Percentiles rank a stretch among this genome's conserved stretches.
Evolutionary conservation across 371 early-diverging fungal species (phyloP).

Genomic region (Sporodiniella umbellata): DNA sequence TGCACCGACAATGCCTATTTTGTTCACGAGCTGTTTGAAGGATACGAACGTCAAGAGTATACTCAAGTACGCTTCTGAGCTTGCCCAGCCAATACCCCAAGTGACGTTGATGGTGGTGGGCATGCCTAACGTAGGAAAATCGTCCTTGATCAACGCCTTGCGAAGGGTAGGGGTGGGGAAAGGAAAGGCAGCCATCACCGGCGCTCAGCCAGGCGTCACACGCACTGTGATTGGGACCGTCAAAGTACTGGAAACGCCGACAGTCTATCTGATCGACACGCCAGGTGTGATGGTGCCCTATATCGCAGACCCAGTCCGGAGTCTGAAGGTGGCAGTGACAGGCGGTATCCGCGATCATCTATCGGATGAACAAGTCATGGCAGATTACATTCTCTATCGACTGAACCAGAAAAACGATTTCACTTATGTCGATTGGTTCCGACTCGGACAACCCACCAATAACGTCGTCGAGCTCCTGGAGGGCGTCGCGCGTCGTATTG

Average conservation of each 20-base stretch:
- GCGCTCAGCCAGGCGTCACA: conserved; percentile 89
- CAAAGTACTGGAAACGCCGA: conserved; percentile 83
- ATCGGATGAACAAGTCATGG: conserved; percentile 78
- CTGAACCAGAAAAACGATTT: conserved; percentile 60
- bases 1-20: conserved; percentile 50
- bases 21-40: conserved; percentile 72
- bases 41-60: conserved; percentile 65
- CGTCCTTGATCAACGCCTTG: conserved; percentile 85
- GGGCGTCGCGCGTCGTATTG: conserved; percentile 66
- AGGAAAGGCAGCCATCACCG: conserved; percentile 84
- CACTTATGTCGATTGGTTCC: conserved; percentile 34
- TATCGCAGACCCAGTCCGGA: conserved; percentile 71
- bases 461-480: conserved; percentile 59
- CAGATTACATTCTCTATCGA: conserved; percentile 84
- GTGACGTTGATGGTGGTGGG: conserved; percentile 85
- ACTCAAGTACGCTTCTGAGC: conserved; percentile 56
- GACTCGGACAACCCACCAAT: conserved; percentile 60
- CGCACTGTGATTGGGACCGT: conserved; percentile 76
- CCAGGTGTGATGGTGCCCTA: conserved; percentile 90
- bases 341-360: conserved; percentile 88
- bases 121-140: conserved; percentile 97
- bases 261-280: conserved; percentile 88
- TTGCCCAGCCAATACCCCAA: conserved; percentile 42
- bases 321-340: conserved; percentile 80
- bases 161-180: conserved; percentile 68